Percentiles rank a stretch among this genome's conserved stretches.
These are phyloP conservation scores for Ceratocystis cubensis DNA, from an alignment of 2,329 filamentous ascomycete species.

Conservation along the genomic window DNA sequence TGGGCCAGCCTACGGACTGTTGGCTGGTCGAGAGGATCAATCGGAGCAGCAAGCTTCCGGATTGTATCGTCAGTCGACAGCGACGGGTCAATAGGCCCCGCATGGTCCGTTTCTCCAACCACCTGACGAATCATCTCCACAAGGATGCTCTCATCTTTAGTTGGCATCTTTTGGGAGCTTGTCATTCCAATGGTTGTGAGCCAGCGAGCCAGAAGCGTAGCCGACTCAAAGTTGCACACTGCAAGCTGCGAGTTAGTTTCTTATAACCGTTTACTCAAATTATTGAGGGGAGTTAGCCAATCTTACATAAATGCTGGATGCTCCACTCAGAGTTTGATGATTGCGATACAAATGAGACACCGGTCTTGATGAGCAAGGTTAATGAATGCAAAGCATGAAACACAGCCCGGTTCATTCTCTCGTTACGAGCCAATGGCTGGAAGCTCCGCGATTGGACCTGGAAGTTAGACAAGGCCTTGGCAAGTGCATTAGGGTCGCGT, in stretches of 20 bases:
- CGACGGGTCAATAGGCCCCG: constrained; percentile 46
- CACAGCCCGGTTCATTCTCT: constrained; percentile 49
- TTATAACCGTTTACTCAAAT: neutral
- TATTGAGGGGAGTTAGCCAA: neutral
- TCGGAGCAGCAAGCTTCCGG: constrained; percentile 31
- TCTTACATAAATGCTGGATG: constrained; percentile 48
- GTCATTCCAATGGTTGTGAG: constrained; percentile 44
- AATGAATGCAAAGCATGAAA: constrained; percentile 57
- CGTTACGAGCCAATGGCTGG: constrained; percentile 41
- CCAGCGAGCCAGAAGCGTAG: constrained; percentile 49
- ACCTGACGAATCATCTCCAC: constrained; percentile 45
- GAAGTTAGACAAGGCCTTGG: constrained; percentile 37
- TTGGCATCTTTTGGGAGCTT: constrained; percentile 38
- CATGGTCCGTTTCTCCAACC: constrained; percentile 51
- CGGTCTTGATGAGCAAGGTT: constrained; percentile 52
- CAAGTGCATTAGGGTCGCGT: constrained; percentile 49
- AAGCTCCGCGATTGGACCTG: constrained; percentile 13
- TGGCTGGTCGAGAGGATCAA: constrained; percentile 36
- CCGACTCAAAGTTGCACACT: constrained; percentile 52
- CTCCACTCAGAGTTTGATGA: constrained; percentile 51
- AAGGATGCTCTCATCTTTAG: constrained; percentile 41
- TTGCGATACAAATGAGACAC: constrained; percentile 49
- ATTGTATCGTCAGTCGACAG: constrained; percentile 29
- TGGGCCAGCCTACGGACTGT: constrained; percentile 44
- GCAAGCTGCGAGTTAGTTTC: constrained; percentile 4